Evolutionary conservation across 2,329 filamentous ascomycete genomes (phyloP), one percentile per base, ranked within the genome.

Genomic region (Trichoderma koningiopsis): DNA sequence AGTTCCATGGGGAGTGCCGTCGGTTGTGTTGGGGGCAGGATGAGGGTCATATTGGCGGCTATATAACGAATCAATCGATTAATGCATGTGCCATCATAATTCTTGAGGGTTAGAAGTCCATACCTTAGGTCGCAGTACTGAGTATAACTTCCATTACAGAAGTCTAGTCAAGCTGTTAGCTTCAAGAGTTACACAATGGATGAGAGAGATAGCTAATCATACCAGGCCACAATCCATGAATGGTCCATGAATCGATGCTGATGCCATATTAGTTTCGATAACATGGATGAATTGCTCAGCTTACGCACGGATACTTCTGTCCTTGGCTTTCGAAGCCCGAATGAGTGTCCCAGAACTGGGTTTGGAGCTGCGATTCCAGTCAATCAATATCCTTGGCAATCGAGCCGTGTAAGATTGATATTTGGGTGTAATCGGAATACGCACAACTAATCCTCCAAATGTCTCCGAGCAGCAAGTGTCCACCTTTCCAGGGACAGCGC

Each of bases 391-490:
- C 16, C 37, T 67, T 33, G 56, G 47, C 27, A 57, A n/a, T 3
- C 49, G 33, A n/a, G 2, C 49, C 31, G 11, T 4, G 24, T 22
- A 16, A n/a, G 1, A 5, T 19, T 27, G 6, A 55, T 29, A 3
- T 24, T 56, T 33, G 35, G 16, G 4, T 6, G 29, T 47, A 33
- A 22, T 31, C 5, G 10, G 14, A 24, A 27, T 35, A 73, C 78
- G 71, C 72, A 82, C 79, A 37, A 91, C 75, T 5, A 91, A 81
- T 4, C 89, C 89, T 33, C 89, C 89, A 72, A 81, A 90, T 0
- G 89, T 91, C 80, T 91, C 89, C 19, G 83, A 83, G 73, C 33
- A 91, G 82, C 89, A 91, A 1, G 85, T 85, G 74, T 91, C 88
- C 40, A 87, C 85, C 65, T 80, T 76, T 40, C 73, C 77, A 1